These are phyloP conservation scores for Sphaerulina populicola DNA, from an alignment of 2,329 filamentous ascomycete genomes.

Conservation along the genomic window DNA sequence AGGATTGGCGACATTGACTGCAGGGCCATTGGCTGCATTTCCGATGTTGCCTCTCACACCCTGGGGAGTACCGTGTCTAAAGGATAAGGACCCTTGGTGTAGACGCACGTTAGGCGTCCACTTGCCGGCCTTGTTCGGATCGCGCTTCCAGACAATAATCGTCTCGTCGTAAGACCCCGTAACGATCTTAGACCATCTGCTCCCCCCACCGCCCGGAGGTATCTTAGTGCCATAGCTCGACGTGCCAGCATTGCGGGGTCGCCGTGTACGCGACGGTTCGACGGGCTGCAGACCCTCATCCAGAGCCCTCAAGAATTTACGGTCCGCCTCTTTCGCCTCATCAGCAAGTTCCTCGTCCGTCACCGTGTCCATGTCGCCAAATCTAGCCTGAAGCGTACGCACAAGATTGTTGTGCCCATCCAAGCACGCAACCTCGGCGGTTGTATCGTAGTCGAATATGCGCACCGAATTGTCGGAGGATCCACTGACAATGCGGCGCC, in stretches of 20 bases:
- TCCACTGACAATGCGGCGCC: constrained; percentile 83
- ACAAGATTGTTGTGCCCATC: constrained; percentile 76
- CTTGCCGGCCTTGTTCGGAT: constrained; percentile 62
- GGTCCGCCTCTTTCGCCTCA: constrained; percentile 65
- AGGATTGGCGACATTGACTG: constrained; percentile 11
- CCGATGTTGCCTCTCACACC: constrained; percentile 2
- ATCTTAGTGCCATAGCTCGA: constrained; percentile 75
- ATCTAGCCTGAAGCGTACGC: constrained; percentile 88
- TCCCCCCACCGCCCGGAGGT: constrained; percentile 82
- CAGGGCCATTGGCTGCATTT: constrained; percentile 4
- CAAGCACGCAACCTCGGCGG: constrained; percentile 81
- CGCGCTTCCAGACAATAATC: constrained; percentile 81
- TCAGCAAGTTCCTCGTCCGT: constrained; percentile 65
- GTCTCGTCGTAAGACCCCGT: constrained; percentile 94
- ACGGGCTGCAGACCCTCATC: constrained; percentile 38
- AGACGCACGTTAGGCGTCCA: constrained; percentile 68
- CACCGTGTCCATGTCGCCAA: constrained; percentile 70
- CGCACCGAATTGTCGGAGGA: constrained; percentile 95
- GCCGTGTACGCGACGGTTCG: constrained; percentile 30
- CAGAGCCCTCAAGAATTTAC: constrained; percentile 57
- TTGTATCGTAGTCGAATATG: constrained; percentile 80
- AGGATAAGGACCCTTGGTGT: constrained; percentile 24
- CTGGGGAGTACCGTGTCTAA: constrained; percentile 3
- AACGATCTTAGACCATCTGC: constrained; percentile 85
- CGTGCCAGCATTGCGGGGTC: constrained; percentile 58